Evolutionary conservation across 176 grass and related monocot genomes (phyloP), one percentile per base, ranked within the genome.

Genomic region (Thinopyrum elongatum): DNA sequence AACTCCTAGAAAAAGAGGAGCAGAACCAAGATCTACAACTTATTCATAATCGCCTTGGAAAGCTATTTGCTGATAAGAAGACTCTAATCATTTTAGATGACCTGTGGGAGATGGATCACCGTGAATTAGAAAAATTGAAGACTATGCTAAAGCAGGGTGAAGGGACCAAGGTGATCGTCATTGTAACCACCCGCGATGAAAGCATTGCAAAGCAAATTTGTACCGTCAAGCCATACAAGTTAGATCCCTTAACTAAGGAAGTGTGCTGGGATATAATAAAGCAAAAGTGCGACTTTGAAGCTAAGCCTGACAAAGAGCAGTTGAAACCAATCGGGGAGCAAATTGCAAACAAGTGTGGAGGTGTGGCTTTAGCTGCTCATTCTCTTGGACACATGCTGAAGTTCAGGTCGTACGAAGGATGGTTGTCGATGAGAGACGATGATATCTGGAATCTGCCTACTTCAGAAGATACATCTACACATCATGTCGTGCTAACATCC

Each of bases 301-400:
- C 15, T 14, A 44, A 23, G 29, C 2, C 42, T 8, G 69, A 74
- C 49, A 83, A 74, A 62, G 55, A 16, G 21, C 1, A 3, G 2
- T 23, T 83, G 23, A 23, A n/a, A 3, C 4, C 3, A 1, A n/a
- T 74, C 14, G 82, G 69, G 8, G 44, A 22, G 36, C 16, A 30
- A 0, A 83, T 83, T 41, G 82, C 82, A 3, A 4, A 2, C 1
- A 83, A 83, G 9, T 83, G 81, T 83, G 67, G 51, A 42, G 81
- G 68, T 42, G 81, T 83, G 33, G 69, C 82, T 29, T 62, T 83
- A 15, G 82, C 82, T 62, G 82, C 69, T 63, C 69, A 83, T 23
- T 14, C 82, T 4, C 25, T 83, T 63, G 82, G 82, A 14, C 61
- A 29, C 70, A 74, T 46, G 34, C 46, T 83, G 36, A 6, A 15